Evolutionary conservation across 129 eudicot species (phyloP).

Genomic region (Flaveria sonorensis): DNA sequence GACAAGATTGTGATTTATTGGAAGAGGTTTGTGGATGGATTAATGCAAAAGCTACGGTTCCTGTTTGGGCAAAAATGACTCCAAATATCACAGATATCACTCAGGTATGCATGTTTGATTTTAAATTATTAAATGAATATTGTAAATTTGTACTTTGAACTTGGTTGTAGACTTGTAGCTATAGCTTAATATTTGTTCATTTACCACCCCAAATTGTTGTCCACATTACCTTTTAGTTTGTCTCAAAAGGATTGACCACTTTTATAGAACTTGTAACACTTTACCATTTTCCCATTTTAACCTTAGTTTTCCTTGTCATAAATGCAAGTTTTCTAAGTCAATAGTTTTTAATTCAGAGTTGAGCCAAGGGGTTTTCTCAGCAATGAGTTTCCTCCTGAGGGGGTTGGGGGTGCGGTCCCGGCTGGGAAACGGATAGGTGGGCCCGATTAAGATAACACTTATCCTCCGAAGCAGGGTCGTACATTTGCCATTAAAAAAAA

Average conservation of each 20-base stretch:
- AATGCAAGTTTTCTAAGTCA: not conserved
- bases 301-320: not conserved
- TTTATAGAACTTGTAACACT: not conserved
- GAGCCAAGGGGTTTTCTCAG: no score
- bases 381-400: no score
- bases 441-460: no score
- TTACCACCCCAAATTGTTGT: not conserved
- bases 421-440: no score
- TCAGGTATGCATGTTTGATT: conserved; percentile 44
- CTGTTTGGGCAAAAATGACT: conserved; percentile 99
- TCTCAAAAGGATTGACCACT: not conserved
- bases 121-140: not conserved
- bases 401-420: no score
- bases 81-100: conserved; percentile 94
- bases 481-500: no score
- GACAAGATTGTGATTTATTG: conserved; percentile 89
- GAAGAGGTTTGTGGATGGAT: conserved; percentile 96
- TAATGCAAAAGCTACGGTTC: conserved; percentile 89
- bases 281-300: no score
- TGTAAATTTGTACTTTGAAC: not conserved
- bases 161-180: not conserved
- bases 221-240: not conserved
- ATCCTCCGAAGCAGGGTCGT: no score
- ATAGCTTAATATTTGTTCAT: not conserved
- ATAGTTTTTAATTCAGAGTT: no score